Evolutionary conservation across 2,329 filamentous ascomycete species (phyloP), one percentile per base, ranked within the genome.

Genomic region (Pseudocercospora cruenta): DNA sequence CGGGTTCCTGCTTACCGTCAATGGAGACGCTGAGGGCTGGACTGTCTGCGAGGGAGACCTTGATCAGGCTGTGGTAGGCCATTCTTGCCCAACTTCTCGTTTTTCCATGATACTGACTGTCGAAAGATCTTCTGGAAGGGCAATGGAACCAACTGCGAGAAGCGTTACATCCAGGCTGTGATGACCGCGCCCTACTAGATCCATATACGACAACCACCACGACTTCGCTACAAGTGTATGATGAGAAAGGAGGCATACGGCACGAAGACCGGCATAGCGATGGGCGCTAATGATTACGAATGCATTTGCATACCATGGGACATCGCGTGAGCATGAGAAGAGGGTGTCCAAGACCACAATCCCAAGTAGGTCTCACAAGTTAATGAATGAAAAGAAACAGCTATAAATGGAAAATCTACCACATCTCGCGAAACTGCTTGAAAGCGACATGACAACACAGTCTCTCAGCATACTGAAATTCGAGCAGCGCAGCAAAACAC

Each of bases 161-260:
- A 67, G 51, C 79, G 77, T 6, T 81, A 75, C 72, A 69, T 82
- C 28, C 79, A 81, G 64, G 80, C 78, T 53, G 79, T 80, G 19
- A 66, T 53, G 19, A 70, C 71, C 47, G 72, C 78, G 49, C 80
- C 79, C 8, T 82, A 81, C 68, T 81, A 63, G 49, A 24, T 8
- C 16, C 12, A 9, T 31, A 16, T 16, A 55, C 12, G 33, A 39
- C 28, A 10, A 51, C 19, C 12, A 14, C 10, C 10, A 12, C 47
- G 47, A 51, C 47, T 21, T 21, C 47, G 47, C 39, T 43, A n/a
- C 33, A 19, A 51, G 47, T 24, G 47, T 51, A 51, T 21, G 47
- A 51, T 24, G 24, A 3, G 47, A 24, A 21, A 51, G 47, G 47
- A 22, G 5, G 19, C 19, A 8, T 36, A 16, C 33, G 12, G 33